phyloP scores from a whole-genome alignment of 2,329 filamentous ascomycete genomes.

The Cladosporium sp. region DNA sequence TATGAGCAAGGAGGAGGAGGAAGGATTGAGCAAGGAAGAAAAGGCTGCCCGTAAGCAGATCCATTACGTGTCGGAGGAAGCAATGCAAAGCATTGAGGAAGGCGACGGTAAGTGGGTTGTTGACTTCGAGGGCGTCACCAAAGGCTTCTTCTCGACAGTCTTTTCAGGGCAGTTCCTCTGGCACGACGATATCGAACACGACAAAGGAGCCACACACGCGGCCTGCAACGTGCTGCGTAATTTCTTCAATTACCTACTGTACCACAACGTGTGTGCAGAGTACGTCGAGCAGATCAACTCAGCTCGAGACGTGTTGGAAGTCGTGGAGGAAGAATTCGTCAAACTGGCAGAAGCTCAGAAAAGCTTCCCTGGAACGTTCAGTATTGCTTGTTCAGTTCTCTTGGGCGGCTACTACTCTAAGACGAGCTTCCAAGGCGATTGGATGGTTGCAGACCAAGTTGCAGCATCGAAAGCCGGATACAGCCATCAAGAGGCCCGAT shows the following conservation, averaged over 20 bases:
- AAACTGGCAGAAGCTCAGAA: constrained; percentile 50
- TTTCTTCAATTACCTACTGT: constrained; percentile 82
- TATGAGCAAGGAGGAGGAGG: constrained; percentile 21
- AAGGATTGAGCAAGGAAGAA: constrained; percentile 52
- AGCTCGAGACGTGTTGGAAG: constrained; percentile 63
- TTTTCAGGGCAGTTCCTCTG: constrained; percentile 48
- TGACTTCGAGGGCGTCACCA: constrained; percentile 73
- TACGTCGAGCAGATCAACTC: constrained; percentile 62
- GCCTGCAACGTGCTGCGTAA: constrained; percentile 70
- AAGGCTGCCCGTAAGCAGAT: constrained; percentile 52
- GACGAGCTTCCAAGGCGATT: constrained; percentile 34
- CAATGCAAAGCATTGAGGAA: constrained; percentile 41
- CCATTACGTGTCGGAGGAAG: constrained; percentile 50
- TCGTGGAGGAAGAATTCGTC: constrained; percentile 64
- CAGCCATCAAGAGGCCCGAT: background rate
- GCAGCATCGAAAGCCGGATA: background rate
- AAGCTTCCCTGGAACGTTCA: constrained; percentile 69
- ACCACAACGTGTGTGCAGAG: constrained; percentile 83
- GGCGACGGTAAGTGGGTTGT: constrained; percentile 61
- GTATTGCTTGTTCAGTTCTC: constrained; percentile 66
- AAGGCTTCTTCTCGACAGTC: constrained; percentile 60
- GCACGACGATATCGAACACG: constrained; percentile 35
- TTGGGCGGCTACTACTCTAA: constrained; percentile 55
- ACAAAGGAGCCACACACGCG: constrained; percentile 49
- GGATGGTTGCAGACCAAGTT: constrained; percentile 38